These are phyloP conservation scores for Fusarium longipes DNA, from an alignment of 2,329 filamentous ascomycete genomes.

Conservation along the genomic window DNA sequence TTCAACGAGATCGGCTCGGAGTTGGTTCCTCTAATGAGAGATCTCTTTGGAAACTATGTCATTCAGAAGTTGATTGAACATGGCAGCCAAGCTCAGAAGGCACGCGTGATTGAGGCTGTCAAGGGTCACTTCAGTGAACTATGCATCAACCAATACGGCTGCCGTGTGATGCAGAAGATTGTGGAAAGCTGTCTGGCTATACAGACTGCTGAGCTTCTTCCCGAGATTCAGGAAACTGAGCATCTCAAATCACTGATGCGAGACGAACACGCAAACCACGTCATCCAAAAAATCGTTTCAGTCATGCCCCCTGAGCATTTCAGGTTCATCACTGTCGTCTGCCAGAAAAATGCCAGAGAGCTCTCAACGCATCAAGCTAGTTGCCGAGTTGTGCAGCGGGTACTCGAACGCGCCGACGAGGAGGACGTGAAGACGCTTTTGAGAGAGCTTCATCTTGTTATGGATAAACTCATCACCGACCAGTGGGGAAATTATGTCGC, in stretches of 20 bases:
- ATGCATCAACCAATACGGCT: conserved; percentile 91
- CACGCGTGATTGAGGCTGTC: conserved; percentile 86
- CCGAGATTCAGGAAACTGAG: conserved; percentile 79
- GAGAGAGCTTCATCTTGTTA: conserved; percentile 79
- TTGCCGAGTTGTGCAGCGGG: conserved; percentile 91
- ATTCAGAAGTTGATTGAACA: conserved; percentile 98
- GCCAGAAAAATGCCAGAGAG: conserved; percentile 78
- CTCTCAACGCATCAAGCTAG: conserved; percentile 86
- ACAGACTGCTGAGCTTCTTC: conserved; percentile 85
- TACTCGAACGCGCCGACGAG: conserved; percentile 84
- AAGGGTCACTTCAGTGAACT: conserved; percentile 83
- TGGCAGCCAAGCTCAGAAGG: conserved; percentile 93
- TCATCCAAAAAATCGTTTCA: conserved; percentile 94
- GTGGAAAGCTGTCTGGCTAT: conserved; percentile 92
- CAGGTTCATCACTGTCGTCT: conserved; percentile 84
- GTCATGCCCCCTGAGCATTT: conserved; percentile 80
- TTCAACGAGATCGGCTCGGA: conserved; percentile 90
- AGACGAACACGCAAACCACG: conserved; percentile 94
- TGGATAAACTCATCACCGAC: conserved; percentile 79
- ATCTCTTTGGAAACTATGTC: conserved; percentile 98
- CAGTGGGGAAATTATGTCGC: conserved; percentile 97
- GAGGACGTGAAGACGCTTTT: conserved; percentile 78
- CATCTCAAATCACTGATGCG: conserved; percentile 77
- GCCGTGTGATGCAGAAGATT: conserved; percentile 94
- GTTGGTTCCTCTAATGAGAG: conserved; percentile 88